Evolutionary conservation across 1,284 basidiomycete genomes (phyloP), one percentile per base, ranked within the genome.

Genomic region (Acaromyces ingoldii): DNA sequence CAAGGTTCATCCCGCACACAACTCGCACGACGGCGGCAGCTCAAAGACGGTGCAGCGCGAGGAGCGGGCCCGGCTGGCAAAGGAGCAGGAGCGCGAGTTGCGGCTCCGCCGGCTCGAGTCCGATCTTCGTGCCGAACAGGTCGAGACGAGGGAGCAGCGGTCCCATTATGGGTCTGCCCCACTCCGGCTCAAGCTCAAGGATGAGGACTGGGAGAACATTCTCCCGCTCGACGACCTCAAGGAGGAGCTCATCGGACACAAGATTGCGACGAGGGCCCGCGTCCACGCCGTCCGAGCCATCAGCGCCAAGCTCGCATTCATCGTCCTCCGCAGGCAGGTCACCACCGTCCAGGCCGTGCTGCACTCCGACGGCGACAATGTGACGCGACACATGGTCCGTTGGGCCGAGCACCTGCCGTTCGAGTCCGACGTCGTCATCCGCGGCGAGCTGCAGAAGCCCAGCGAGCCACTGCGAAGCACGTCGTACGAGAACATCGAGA

Each of bases 231-330:
- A 50, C 19, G 47, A 17, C 6, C 15, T 49, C 24, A 29, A 60
- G 26, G 59, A 66, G 29, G 42, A 55, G 13, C 25, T 55, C 33
- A 53, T 57, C 34, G 56, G 62, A 37, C 59, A 62, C 37, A 48
- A 46, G 6, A 58, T 62, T 5, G 65, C 62, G 1, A 42, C 69
- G 13, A 60, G 62, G 6, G 70, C 63, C 13, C 62, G 70, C 17
- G 60, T 71, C 34, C 70, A 72, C 50, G 63, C 62, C 30, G 61
- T 66, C 11, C 70, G 70, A 19, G 57, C 66, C 26, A 52, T 72
- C 43, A 62, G 62, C 50, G 57, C 65, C 15, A 62, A 63, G 26
- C 56, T 72, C 26, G 66, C 62, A 45, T 72, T 72, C 34, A 57
- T 72, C 42, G 61, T 71, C 19, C 62, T 72, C n/a, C 58, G 70